A percentile compares a stretch with the other conserved stretches of the same genome.
phyloP scores from a whole-genome alignment of 192 early-diverging fungal species.

The Gigaspora rosea region DNA sequence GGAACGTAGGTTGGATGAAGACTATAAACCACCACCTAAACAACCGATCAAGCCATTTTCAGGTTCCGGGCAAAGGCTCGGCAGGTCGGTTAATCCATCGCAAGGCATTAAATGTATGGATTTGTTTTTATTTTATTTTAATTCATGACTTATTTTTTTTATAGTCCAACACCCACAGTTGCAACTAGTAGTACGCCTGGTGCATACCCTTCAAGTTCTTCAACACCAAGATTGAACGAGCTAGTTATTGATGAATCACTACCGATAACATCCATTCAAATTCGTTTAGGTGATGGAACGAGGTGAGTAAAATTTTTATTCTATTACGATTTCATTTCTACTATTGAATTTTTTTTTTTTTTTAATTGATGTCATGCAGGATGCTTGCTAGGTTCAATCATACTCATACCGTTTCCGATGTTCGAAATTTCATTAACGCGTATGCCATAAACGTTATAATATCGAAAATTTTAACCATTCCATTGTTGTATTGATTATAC shows the following conservation, averaged over 20 bases:
- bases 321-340: neutral
- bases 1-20: constrained; percentile 77
- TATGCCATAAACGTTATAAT: constrained; percentile 40
- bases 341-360: neutral
- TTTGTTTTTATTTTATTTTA: constrained; percentile 36
- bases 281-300: constrained; percentile 88
- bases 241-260: constrained; percentile 70
- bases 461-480: neutral
- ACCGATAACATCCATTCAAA: constrained; percentile 87
- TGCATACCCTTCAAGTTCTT: constrained; percentile 22
- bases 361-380: constrained; percentile 34
- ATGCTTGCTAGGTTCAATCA: constrained; percentile 91
- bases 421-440: constrained; percentile 74
- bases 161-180: constrained; percentile 1
- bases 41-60: constrained; percentile 74
- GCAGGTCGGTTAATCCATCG: constrained; percentile 51
- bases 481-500: neutral
- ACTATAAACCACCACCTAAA: constrained; percentile 83
- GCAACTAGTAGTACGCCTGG: neutral
- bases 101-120: constrained; percentile 10
- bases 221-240: constrained; percentile 20
- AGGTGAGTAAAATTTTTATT: constrained; percentile 40
- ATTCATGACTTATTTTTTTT: neutral
- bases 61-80: constrained; percentile 80
- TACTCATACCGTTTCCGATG: constrained; percentile 84